These are phyloP conservation scores for Venturiaceae sp. DNA, from an alignment of 2,329 filamentous ascomycete species.

Conservation along the genomic window DNA sequence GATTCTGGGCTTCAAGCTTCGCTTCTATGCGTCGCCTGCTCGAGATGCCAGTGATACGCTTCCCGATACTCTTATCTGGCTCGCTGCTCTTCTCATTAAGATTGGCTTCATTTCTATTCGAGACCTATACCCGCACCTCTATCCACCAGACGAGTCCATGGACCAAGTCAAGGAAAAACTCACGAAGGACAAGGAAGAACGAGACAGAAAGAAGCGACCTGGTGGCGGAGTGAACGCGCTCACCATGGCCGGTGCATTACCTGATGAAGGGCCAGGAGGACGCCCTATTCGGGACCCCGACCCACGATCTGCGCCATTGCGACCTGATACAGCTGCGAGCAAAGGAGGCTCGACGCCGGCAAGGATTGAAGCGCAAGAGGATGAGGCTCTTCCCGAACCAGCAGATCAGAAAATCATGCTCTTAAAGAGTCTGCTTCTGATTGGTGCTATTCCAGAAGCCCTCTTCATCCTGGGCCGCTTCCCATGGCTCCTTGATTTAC, in stretches of 20 bases:
- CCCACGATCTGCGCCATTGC: slow-evolving; percentile 30
- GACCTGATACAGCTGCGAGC: slow-evolving; percentile 9
- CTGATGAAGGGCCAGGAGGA: slow-evolving; percentile 59
- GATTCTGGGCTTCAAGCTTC: slow-evolving; percentile 90
- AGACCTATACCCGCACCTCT: slow-evolving; percentile 87
- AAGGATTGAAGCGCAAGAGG: slow-evolving; percentile 32
- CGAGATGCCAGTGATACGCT: slow-evolving; percentile 67
- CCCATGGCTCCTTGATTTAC: slow-evolving; percentile 82
- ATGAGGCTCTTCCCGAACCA: slow-evolving; percentile 42
- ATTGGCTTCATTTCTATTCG: slow-evolving; percentile 90
- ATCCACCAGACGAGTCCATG: slow-evolving; percentile 79
- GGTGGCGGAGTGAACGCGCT: slow-evolving; percentile 74
- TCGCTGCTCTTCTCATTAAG: slow-evolving; percentile 88
- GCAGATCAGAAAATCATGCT: slow-evolving; percentile 81
- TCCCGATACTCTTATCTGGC: slow-evolving; percentile 85
- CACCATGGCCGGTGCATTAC: slow-evolving; percentile 73
- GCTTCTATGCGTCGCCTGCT: slow-evolving; percentile 79
- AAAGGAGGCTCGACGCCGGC: slow-evolving; percentile 21
- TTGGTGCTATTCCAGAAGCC: slow-evolving; percentile 86
- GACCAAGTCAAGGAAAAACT: slow-evolving; percentile 59
- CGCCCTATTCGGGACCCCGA: slow-evolving; percentile 43
- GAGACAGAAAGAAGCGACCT: slow-evolving; percentile 60
- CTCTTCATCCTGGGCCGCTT: slow-evolving; percentile 88
- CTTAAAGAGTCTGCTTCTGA: slow-evolving; percentile 75
- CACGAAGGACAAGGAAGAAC: slow-evolving; percentile 66